Evolutionary conservation across 2,329 filamentous ascomycete species (phyloP).

Genomic region (Parascedosporium putredinis): DNA sequence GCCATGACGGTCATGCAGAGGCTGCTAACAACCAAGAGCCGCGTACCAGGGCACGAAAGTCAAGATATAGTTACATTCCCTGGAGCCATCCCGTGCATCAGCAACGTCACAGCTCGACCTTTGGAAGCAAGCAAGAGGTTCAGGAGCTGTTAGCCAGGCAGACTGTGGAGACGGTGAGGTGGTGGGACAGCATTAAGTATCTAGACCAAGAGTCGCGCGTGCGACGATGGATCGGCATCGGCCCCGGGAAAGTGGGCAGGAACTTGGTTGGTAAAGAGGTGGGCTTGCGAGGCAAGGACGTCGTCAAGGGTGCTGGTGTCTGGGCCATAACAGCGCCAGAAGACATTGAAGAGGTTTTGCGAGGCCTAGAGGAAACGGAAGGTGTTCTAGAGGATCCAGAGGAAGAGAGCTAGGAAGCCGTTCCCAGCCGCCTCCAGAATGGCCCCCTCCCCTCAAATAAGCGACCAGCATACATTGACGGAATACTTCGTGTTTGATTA

Average conservation of each 20-base stretch:
- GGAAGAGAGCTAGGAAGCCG: conserved; percentile 11
- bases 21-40: conserved; percentile 51
- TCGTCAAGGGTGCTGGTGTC: conserved; percentile 79
- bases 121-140: conserved; percentile 60
- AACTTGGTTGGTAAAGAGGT: conserved; percentile 95
- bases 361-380: conserved; percentile 55
- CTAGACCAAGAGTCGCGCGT: conserved; percentile 76
- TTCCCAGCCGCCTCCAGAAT: neutral
- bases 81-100: conserved; percentile 64
- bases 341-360: conserved; percentile 60
- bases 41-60: conserved; percentile 39
- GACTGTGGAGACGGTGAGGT: conserved; percentile 83
- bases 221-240: conserved; percentile 80
- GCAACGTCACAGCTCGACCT: conserved; percentile 80
- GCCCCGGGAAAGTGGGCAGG: conserved; percentile 84
- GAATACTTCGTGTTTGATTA: too few species aligned
- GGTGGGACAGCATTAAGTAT: conserved; percentile 91
- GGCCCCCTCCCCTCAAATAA: neutral
- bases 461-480: too few species aligned
- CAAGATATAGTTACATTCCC: conserved; percentile 67
- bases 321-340: conserved; percentile 81
- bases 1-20: conserved; percentile 64
- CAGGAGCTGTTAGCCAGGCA: conserved; percentile 71
- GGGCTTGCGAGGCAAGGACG: conserved; percentile 68
- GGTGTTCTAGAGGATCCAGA: conserved; percentile 38